Evolutionary conservation across 163 green algal genomes (phyloP).

Genomic region (Trebouxiophyceae sp.): DNA sequence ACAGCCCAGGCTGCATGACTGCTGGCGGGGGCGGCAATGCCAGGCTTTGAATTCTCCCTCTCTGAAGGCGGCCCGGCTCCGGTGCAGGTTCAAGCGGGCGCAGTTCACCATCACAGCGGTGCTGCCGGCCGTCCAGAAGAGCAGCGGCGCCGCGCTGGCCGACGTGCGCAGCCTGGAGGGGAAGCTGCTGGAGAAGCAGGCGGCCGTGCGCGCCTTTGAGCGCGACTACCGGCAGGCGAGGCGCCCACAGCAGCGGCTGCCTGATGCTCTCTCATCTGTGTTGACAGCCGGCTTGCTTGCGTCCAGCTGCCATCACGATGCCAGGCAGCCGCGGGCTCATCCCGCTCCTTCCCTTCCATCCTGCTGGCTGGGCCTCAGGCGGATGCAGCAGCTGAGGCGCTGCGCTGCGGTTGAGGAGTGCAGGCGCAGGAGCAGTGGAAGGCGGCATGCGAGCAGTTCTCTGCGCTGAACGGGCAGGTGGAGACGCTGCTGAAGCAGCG

Average conservation of each 20-base stretch:
- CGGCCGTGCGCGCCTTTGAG: constrained; percentile 8
- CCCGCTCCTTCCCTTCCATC: too few species aligned
- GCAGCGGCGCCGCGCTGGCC: not conserved
- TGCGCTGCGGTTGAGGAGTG: too few species aligned
- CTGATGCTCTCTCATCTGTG: not conserved
- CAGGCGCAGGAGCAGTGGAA: constrained; percentile 5
- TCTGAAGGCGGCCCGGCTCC: too few species aligned
- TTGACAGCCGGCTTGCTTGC: not conserved
- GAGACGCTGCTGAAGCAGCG: constrained; percentile 6
- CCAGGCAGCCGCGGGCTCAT: too few species aligned
- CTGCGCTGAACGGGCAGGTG: constrained; percentile 5
- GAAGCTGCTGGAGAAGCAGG: constrained; percentile 9
- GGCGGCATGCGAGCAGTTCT: not conserved
- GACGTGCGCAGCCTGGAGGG: constrained; percentile 10
- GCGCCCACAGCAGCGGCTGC: not conserved
- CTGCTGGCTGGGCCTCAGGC: too few species aligned
- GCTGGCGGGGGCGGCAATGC: too few species aligned
- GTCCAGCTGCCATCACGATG: too few species aligned
- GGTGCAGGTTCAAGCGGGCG: constrained; percentile 19
- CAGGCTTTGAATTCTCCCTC: too few species aligned
- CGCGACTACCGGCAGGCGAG: constrained; percentile 14
- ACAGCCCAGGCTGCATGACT: too few species aligned
- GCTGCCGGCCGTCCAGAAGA: not conserved
- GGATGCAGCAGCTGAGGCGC: too few species aligned
- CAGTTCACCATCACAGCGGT: constrained; percentile 13